phyloP scores from a whole-genome alignment of 495 filamentous ascomycete species.

The Cercophora sp. region DNA sequence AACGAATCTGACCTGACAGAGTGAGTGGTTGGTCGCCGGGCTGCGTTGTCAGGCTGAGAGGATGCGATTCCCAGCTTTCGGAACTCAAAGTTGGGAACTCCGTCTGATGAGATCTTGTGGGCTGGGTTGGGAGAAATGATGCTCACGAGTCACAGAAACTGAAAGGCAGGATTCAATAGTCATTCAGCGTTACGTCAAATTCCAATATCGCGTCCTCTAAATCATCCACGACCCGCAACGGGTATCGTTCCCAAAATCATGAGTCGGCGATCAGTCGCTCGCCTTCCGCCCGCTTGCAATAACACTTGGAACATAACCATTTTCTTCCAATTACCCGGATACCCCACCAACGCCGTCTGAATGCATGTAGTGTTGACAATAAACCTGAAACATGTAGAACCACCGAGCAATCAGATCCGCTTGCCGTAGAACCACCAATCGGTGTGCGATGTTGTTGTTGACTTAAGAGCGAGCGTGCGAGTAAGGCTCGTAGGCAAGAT shows the following conservation, averaged over 20 bases:
- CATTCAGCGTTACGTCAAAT: background rate
- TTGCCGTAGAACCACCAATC: no score
- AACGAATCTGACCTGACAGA: no score
- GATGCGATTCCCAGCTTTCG: no score
- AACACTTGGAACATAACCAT: background rate
- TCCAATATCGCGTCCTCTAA: background rate
- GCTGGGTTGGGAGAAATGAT: no score
- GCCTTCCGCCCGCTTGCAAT: background rate
- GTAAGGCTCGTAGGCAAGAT: slow-evolving; percentile 53
- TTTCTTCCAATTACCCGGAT: slow-evolving; percentile 7
- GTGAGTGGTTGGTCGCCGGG: no score
- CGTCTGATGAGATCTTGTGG: no score
- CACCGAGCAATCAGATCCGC: background rate
- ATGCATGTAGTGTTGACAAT: slow-evolving; percentile 15
- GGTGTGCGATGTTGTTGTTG: no score
- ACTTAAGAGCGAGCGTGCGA: slow-evolving; percentile 41
- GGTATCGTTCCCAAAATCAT: background rate
- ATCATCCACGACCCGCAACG: background rate
- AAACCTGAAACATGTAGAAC: slow-evolving; percentile 4
- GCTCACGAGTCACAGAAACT: no score
- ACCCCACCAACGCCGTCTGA: slow-evolving; percentile 16
- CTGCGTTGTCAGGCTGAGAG: no score
- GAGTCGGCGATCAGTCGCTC: background rate
- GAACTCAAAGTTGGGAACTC: no score
- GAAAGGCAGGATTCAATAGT: background rate